phyloP scores from a whole-genome alignment of 1,284 basidiomycete species.

The Cutaneotrichosporon cutaneum region DNA sequence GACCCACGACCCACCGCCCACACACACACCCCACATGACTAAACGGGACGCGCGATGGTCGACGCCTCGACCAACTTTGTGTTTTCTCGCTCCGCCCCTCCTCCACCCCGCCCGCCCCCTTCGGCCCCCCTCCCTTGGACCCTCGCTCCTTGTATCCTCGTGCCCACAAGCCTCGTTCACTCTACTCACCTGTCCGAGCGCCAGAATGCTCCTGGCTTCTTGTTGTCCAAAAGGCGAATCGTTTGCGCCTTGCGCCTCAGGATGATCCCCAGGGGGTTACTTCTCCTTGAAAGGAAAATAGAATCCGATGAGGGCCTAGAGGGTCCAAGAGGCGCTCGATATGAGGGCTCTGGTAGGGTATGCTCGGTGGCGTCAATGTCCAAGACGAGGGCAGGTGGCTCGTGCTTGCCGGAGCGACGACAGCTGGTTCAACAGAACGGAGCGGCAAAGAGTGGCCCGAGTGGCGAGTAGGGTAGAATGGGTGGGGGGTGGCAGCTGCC shows the following conservation, averaged over 20 bases:
- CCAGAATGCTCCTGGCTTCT: neutral
- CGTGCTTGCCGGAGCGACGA: neutral
- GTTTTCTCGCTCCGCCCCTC: neutral
- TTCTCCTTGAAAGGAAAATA: neutral
- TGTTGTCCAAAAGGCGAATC: no score
- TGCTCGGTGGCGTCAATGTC: neutral
- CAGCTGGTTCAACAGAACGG: neutral
- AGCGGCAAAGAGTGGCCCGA: neutral
- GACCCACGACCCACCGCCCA: neutral
- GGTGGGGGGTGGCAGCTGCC: neutral
- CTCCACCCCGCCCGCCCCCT: neutral
- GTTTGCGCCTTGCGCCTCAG: neutral
- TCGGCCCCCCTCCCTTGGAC: no score
- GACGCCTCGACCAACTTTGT: no score
- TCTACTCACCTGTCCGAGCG: neutral
- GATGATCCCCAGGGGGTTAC: neutral
- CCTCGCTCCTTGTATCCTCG: neutral
- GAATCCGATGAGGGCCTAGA: neutral
- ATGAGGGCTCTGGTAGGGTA: neutral
- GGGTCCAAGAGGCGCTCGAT: neutral
- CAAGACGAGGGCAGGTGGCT: neutral
- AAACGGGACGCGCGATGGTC: no score
- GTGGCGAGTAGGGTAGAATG: neutral
- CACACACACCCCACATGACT: neutral
- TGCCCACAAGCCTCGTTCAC: neutral